Evolutionary conservation across 2,329 filamentous ascomycete species (phyloP), one percentile per base, ranked within the genome.

Genomic region (Penicillium sclerotiorum): DNA sequence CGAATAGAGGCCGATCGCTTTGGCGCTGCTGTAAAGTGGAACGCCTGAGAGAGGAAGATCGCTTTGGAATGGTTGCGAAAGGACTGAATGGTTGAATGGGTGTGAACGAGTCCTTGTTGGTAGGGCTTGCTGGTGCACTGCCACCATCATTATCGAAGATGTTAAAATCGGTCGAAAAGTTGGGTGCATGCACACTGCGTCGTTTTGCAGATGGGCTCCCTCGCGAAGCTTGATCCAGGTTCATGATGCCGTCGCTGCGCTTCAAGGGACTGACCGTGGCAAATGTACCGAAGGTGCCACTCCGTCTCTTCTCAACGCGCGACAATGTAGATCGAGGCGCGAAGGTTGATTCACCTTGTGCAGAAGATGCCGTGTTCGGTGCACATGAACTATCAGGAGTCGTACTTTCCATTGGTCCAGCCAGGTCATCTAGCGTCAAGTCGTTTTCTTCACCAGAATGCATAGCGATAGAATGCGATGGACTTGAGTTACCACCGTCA

Each of bases 161-260:
- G 67, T 85, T 90, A 65, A 90, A 88, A 59, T 85, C 81, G 21
- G 76, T 69, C 38, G 79, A 79, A 55, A 86, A 77, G 59, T 75
- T 82, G n/a, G 86, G 78, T 36, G 87, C 87, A 68, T 96, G 90
- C 60, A 95, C 73, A 72, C 92, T 96, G 63, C 94, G 85, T 58
- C 94, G 83, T 77, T 96, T 96, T 39, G 92, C 89, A 52, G 93
- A 89, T 0, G 94, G 93, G 64, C 89, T 96, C 59, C 89, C 89
- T 48, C 88, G 79, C 61, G 81, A 87, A 22, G 85, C 80, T 56
- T 89, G 87, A 63, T 95, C 92, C 41, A 95, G 75, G 63, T 90
- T 90, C 88, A 95, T 93, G 44, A 87, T 87, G 36, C 89, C 87
- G 74, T 97, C 93, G 65, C 88, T 93, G 61, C 94, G 86, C 79